These are phyloP conservation scores for Tremella mesenterica DNA, from an alignment of 768 basidiomycete genomes.

Conservation along the genomic window DNA sequence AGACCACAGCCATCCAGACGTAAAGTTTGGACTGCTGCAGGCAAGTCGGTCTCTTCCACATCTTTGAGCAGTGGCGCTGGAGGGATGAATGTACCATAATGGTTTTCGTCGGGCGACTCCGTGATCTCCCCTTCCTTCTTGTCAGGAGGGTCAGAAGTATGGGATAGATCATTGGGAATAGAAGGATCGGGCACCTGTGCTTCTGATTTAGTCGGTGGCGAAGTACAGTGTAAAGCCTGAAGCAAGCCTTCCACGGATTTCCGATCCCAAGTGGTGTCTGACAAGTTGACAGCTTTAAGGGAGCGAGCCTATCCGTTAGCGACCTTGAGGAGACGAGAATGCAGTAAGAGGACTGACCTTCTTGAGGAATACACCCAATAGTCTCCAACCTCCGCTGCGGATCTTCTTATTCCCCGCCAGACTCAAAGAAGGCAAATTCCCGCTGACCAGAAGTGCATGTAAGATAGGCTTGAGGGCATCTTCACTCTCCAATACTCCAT, in stretches of 20 bases:
- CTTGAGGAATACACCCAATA: conserved; percentile 69
- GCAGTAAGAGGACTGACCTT: conserved; percentile 50
- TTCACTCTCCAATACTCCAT: conserved; percentile 76
- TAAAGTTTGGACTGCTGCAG: conserved; percentile 57
- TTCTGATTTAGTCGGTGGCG: not conserved
- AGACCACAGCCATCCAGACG: conserved; percentile 79
- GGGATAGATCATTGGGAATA: not conserved
- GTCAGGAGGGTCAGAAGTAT: not conserved
- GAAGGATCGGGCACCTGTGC: not conserved
- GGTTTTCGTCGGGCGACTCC: conserved; percentile 6
- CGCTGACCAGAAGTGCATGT: conserved; percentile 78
- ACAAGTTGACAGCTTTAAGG: conserved; percentile 81
- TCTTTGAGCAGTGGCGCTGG: conserved; percentile 44
- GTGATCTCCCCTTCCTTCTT: conserved; percentile 1
- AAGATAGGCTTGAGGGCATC: conserved; percentile 75
- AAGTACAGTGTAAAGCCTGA: conserved; percentile 50
- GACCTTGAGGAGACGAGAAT: not conserved
- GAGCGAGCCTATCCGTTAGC: conserved; percentile 54
- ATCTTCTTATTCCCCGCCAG: conserved; percentile 78
- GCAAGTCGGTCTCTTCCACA: conserved; percentile 5
- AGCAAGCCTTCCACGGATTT: conserved; percentile 74
- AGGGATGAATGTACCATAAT: conserved; percentile 36
- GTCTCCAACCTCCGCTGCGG: conserved; percentile 64
- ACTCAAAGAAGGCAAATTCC: conserved; percentile 69
- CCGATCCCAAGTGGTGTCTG: conserved; percentile 75